These are phyloP conservation scores for Drechmeria coniospora DNA, from an alignment of 2,329 filamentous ascomycete species.

Conservation along the genomic window DNA sequence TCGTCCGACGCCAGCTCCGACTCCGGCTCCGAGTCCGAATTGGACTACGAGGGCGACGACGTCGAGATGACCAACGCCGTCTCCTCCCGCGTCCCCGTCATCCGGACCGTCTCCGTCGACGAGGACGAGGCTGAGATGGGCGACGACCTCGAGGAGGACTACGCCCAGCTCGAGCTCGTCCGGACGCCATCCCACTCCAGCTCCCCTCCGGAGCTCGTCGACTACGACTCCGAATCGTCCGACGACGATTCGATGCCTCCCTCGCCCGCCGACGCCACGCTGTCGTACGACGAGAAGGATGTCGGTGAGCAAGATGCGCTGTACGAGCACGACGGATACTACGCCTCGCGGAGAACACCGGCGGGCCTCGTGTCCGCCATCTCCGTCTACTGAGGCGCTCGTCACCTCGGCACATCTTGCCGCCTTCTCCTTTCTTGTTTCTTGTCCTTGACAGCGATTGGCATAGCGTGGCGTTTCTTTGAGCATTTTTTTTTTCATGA, in stretches of 20 bases:
- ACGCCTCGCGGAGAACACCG: conserved; percentile 35
- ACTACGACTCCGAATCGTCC: conserved; percentile 53
- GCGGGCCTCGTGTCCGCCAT: conserved; percentile 37
- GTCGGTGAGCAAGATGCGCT: conserved; percentile 26
- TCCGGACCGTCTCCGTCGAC: conserved; percentile 18
- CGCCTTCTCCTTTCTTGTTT: conserved; percentile 3
- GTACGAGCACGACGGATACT: conserved; percentile 38
- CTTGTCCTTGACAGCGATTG: conserved; percentile 10
- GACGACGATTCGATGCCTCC: conserved; percentile 66
- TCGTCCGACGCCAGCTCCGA: conserved; percentile 31
- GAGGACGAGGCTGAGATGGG: conserved; percentile 31
- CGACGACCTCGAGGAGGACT: conserved; percentile 48
- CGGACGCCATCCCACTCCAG: conserved; percentile 51
- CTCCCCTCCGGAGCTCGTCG: conserved; percentile 55
- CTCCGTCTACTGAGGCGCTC: conserved; percentile 36
- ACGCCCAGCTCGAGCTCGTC: conserved; percentile 49
- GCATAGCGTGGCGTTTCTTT: conserved; percentile 14
- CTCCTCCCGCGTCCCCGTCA: conserved; percentile 29
- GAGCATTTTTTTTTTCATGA: conserved; percentile 7
- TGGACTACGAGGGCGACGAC: conserved; percentile 40
- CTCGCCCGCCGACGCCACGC: conserved; percentile 42
- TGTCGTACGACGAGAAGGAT: conserved; percentile 47
- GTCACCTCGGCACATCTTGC: background rate
- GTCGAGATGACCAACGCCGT: conserved; percentile 37
- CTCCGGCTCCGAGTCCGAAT: conserved; percentile 30